Evolutionary conservation across 2,329 filamentous ascomycete species (phyloP).

Genomic region (Diplodia scrobiculata): DNA sequence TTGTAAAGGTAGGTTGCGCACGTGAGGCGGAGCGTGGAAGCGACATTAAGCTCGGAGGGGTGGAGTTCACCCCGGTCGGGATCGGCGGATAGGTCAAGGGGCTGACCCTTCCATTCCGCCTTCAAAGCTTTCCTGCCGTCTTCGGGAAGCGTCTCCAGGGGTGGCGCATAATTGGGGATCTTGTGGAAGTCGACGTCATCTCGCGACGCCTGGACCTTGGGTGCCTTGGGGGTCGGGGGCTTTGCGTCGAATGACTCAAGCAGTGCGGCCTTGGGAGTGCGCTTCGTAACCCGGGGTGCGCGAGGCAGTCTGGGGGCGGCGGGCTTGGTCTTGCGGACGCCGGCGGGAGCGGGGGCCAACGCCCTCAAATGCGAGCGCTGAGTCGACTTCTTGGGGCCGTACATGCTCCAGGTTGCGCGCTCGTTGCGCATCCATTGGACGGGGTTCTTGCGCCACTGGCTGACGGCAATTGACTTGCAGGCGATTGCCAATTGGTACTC

Average conservation of each 20-base stretch:
- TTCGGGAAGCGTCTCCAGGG: conserved; percentile 63
- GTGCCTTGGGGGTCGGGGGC: conserved; percentile 43
- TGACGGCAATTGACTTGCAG: conserved; percentile 41
- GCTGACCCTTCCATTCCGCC: conserved; percentile 82
- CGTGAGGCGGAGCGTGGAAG: conserved; percentile 76
- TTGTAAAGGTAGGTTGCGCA: conserved; percentile 88
- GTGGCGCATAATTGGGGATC: conserved; percentile 72
- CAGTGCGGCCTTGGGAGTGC: conserved; percentile 39
- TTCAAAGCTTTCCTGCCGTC: conserved; percentile 68
- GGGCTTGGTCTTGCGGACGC: conserved; percentile 40
- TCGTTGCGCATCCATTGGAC: conserved; percentile 57
- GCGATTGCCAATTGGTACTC: conserved; percentile 44
- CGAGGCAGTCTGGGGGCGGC: conserved; percentile 41
- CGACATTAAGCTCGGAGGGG: conserved; percentile 74
- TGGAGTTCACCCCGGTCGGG: conserved; percentile 71
- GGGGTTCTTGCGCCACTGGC: conserved; percentile 51
- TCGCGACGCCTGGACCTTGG: conserved; percentile 71
- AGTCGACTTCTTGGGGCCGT: conserved; percentile 44
- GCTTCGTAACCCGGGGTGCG: conserved; percentile 41
- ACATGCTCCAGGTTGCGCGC: conserved; percentile 52
- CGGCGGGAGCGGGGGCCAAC: conserved; percentile 44
- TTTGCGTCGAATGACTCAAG: conserved; percentile 46
- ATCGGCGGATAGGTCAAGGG: conserved; percentile 74
- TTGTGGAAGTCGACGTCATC: conserved; percentile 80
- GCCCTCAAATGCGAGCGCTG: conserved; percentile 44